A percentile compares a stretch with the other conserved stretches of the same genome.
Evolutionary conservation across 306 rosid genomes (phyloP).

Genomic region (Mimosa bimucronata): DNA sequence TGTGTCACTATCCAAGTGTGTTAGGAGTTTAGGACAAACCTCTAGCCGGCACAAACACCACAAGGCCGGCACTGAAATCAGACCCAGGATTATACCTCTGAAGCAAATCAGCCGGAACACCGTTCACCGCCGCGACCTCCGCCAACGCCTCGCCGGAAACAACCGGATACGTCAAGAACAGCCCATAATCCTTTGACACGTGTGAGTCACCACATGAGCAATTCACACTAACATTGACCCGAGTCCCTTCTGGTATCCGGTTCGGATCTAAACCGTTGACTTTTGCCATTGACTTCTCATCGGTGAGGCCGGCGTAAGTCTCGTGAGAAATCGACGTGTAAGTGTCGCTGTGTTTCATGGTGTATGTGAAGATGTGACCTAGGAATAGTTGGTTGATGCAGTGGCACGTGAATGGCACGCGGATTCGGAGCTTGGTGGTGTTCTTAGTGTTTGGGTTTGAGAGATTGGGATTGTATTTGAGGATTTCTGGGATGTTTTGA

Average conservation of each 20-base stretch:
- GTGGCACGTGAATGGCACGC: slow-evolving; percentile 65
- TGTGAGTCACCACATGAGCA: slow-evolving; percentile 65
- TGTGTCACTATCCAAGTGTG: background rate
- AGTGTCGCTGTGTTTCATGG: slow-evolving; percentile 31
- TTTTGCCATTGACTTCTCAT: slow-evolving; percentile 45
- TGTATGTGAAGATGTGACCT: slow-evolving; percentile 65
- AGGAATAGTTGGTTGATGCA: slow-evolving; percentile 56
- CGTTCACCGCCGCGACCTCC: slow-evolving; percentile 38
- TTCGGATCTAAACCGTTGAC: slow-evolving; percentile 40
- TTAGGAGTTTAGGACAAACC: slow-evolving; percentile 42
- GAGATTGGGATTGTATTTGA: slow-evolving; percentile 49
- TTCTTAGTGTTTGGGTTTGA: slow-evolving; percentile 18
- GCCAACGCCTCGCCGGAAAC: slow-evolving; percentile 36
- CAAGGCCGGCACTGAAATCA: slow-evolving; percentile 45
- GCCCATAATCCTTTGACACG: slow-evolving; percentile 58
- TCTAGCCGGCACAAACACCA: slow-evolving; percentile 76
- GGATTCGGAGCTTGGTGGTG: slow-evolving; percentile 28
- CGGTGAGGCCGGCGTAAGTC: slow-evolving; percentile 55
- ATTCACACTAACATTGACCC: slow-evolving; percentile 60
- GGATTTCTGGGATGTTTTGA: slow-evolving; percentile 43
- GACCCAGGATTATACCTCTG: slow-evolving; percentile 49
- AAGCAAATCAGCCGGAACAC: slow-evolving; percentile 49
- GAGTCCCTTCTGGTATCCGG: slow-evolving; percentile 1
- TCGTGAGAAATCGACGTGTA: slow-evolving; percentile 33
- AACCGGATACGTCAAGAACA: slow-evolving; percentile 62